phyloP scores from a whole-genome alignment of 805 yeast species.

The Kodamaea kakaduensis region DNA sequence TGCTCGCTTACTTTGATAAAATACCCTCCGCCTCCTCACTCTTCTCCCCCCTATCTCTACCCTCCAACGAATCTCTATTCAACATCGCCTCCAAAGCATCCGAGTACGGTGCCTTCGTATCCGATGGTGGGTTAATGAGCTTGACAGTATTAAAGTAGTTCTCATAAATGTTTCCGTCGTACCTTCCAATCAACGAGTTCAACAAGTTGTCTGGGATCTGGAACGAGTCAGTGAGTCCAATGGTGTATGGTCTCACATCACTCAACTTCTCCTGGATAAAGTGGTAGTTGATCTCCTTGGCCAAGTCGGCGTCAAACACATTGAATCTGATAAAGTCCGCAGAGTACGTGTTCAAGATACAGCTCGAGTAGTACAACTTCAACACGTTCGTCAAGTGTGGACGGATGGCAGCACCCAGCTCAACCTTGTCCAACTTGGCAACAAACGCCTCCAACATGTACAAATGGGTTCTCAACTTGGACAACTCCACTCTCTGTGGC shows the following conservation, averaged over 20 bases:
- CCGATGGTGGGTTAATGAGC: constrained; percentile 28
- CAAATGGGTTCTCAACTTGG: constrained; percentile 43
- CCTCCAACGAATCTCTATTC: constrained; percentile 34
- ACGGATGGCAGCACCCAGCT: constrained; percentile 22
- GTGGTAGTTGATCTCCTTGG: constrained; percentile 23
- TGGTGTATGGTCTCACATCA: constrained; percentile 38
- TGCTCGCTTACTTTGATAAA: constrained; percentile 28
- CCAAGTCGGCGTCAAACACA: constrained; percentile 29
- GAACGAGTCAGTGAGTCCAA: constrained; percentile 43
- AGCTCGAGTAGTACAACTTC: constrained; percentile 30
- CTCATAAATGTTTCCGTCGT: constrained; percentile 42
- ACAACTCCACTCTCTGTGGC: constrained; percentile 34
- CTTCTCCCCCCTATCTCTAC: constrained; percentile 31
- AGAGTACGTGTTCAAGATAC: constrained; percentile 31
- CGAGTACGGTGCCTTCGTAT: constrained; percentile 40
- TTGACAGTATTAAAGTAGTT: constrained; percentile 39
- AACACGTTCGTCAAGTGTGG: constrained; percentile 27
- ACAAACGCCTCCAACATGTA: constrained; percentile 30
- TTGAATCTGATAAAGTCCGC: constrained; percentile 36
- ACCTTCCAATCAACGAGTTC: constrained; percentile 40
- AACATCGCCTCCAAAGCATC: constrained; percentile 37
- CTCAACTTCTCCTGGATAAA: constrained; percentile 30
- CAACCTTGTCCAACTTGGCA: constrained; percentile 15
- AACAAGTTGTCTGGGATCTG: constrained; percentile 41
- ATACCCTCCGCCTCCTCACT: constrained; percentile 29